Evolutionary conservation across 306 rosid genomes (phyloP).

Genomic region (Gastrolobium bilobum): DNA sequence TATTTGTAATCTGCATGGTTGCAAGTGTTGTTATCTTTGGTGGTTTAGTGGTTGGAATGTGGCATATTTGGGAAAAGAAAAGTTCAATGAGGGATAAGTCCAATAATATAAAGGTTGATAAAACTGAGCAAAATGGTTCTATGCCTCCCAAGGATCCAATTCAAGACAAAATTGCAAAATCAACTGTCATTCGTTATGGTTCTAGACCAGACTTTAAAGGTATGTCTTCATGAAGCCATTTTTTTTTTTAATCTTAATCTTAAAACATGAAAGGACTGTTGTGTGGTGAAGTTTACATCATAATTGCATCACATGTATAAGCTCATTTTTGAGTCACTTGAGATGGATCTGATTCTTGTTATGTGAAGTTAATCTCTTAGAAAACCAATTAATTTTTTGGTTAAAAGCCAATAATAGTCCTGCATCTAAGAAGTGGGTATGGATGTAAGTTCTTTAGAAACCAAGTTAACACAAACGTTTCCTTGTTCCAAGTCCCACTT

Average conservation of each 20-base stretch:
- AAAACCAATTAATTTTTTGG: background rate
- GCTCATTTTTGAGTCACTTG: constrained; percentile 10
- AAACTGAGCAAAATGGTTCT: constrained; percentile 40
- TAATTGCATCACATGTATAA: background rate
- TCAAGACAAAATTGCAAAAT: constrained; percentile 42
- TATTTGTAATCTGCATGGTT: constrained; percentile 71
- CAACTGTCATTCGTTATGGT: constrained; percentile 66
- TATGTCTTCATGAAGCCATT: constrained; percentile 41
- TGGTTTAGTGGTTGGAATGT: constrained; percentile 72
- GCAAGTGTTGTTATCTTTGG: constrained; percentile 79
- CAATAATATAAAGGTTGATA: constrained; percentile 37
- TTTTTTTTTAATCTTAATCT: constrained; percentile 18
- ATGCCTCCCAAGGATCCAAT: constrained; percentile 48
- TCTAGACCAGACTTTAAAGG: constrained; percentile 86
- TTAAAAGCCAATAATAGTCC: background rate
- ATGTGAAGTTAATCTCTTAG: background rate
- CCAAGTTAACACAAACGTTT: no score
- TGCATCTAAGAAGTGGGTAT: background rate
- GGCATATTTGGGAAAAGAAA: constrained; percentile 78
- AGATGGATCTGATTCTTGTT: background rate
- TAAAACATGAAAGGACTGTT: constrained; percentile 14
- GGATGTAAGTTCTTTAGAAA: background rate
- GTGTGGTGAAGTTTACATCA: background rate
- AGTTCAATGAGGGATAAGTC: constrained; percentile 45
- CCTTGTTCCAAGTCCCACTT: background rate